Conservation (phyloP, 441 rosid genomes). For the Mallotus repandus region DNA sequence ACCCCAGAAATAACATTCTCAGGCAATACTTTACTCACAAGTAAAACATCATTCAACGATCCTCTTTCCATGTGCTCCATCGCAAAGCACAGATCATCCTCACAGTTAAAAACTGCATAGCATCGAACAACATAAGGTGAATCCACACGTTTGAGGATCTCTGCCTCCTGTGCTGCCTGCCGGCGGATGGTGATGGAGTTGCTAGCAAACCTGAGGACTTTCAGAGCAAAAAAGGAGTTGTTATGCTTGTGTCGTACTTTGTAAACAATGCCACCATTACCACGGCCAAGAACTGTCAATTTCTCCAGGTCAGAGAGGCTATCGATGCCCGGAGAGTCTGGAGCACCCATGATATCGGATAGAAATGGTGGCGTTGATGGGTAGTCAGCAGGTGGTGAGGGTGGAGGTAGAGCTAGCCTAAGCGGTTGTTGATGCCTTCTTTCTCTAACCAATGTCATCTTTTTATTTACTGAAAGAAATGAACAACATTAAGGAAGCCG, state of each 20-base stretch:
- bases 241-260: constrained; percentile 45
- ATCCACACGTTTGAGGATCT: constrained; percentile 51
- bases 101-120: constrained; percentile 35
- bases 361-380: background rate
- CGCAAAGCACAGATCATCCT: constrained; percentile 44
- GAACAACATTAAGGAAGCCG: too few relatives aligned
- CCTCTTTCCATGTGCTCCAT: constrained; percentile 74
- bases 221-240: constrained; percentile 43
- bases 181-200: constrained; percentile 12
- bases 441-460: constrained; percentile 50
- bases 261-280: constrained; percentile 60
- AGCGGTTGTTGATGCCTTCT: constrained; percentile 55
- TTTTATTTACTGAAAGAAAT: too few relatives aligned
- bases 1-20: constrained; percentile 41
- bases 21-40: constrained; percentile 20
- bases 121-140: constrained; percentile 56
- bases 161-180: constrained; percentile 44
- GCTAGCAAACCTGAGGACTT: constrained; percentile 41
- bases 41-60: constrained; percentile 41
- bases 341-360: constrained; percentile 24
- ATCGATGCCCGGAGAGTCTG: constrained; percentile 41
- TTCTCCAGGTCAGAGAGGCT: constrained; percentile 48
- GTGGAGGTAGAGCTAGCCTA: constrained; percentile 41
- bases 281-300: constrained; percentile 50
- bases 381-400: constrained; percentile 19